A percentile compares a stretch with the other conserved stretches of the same genome.
These are phyloP conservation scores for Vaccinium macrocarpon DNA, from an alignment of 148 eudicot genomes.

Conservation along the genomic window DNA sequence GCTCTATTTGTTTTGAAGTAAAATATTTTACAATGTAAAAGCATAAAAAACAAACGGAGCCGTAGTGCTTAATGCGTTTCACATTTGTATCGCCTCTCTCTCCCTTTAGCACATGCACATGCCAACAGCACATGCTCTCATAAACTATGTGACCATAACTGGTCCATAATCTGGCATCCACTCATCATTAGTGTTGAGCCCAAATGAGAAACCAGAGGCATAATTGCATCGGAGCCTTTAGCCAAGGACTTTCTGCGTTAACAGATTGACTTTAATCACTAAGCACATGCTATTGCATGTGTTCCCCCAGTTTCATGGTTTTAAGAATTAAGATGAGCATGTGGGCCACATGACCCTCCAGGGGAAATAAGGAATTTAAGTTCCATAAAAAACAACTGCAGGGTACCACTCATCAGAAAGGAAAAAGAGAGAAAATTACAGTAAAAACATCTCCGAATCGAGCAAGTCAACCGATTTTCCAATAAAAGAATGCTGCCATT, in stretches of 20 bases:
- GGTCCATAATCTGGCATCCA: background rate
- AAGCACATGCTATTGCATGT: slow-evolving; percentile 21
- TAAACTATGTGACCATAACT: background rate
- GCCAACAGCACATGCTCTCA: background rate
- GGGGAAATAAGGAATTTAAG: background rate
- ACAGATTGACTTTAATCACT: slow-evolving; percentile 17
- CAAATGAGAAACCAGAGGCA: background rate
- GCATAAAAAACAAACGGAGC: too few relatives aligned
- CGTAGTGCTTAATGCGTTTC: too few relatives aligned
- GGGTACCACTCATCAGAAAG: background rate
- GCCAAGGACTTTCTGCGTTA: slow-evolving; percentile 7
- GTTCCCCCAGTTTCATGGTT: background rate
- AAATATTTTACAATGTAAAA: too few relatives aligned
- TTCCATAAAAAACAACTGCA: background rate
- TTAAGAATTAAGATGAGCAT: background rate
- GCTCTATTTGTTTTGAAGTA: too few relatives aligned
- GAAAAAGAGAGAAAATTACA: background rate
- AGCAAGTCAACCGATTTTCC: background rate
- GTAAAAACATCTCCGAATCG: background rate
- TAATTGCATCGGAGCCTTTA: background rate
- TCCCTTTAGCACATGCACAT: background rate
- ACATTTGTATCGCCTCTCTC: background rate
- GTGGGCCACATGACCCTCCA: background rate
- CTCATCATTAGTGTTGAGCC: background rate
- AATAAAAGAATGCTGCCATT: background rate